Evolutionary conservation across 441 rosid species (phyloP), one percentile per base, ranked within the genome.

Genomic region (Jatropha multifida): DNA sequence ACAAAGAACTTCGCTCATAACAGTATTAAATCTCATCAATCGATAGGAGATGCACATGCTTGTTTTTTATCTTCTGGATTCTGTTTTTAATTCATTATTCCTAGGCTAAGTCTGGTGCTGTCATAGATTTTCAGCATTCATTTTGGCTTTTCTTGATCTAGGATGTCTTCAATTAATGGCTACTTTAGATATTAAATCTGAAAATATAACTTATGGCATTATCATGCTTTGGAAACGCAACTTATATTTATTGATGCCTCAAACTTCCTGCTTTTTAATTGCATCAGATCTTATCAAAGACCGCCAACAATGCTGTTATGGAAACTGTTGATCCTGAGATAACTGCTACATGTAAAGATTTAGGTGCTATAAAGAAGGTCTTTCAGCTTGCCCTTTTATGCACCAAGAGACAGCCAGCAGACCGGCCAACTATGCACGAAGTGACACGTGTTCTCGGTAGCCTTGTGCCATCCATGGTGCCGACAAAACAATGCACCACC

Each of bases 371-470:
- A 17, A 92, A 96, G 92, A 94, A 94, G 74, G 92, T 86, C 44
- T 94, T 94, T 75, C 99, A 94, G 80, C 94, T 96, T 3, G 98
- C 99, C 0, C 90, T 96, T 13, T 79, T 92, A 2, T 94, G 97
- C 85, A 80, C 97, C 60, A 94, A 92, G 88, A 86, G 85, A 74
- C 98, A 90, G 71, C 97, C 98, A 15, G 75, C 80, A 0, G 97
- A 96, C 14, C 80, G 98, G 67, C 98, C 98, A 5, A 90, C 97
- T 0, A 94, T 96, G 98, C 98, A 94, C 42, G 93, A 92, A 77
- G 97, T 96, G 66, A 83, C 90, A 3, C 90, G 97, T 1, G 98
- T 96, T 61, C 87, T 96, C 0, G 83, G 86, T n/a, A 93, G 91
- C 85, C 90, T 94, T 38, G 65, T 83, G 71, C 89, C 88, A 12